Conservation (phyloP, 805 yeast genomes). For the Diddensiella santjacobensis region DNA sequence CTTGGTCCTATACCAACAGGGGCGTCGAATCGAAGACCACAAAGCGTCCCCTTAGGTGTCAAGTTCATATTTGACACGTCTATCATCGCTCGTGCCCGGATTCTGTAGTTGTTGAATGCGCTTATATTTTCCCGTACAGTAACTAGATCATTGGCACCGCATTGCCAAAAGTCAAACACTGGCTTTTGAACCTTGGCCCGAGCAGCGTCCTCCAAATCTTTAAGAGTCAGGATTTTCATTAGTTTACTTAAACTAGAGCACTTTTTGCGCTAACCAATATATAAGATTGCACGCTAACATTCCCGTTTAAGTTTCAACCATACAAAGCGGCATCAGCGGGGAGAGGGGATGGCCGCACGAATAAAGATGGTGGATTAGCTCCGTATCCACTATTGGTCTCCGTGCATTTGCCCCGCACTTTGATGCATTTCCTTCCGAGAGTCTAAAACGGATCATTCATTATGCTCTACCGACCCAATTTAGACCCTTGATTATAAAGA, state of each 20-base stretch:
- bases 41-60: conserved; percentile 20
- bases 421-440: too few species aligned
- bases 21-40: conserved; percentile 25
- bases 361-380: not conserved
- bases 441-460: too few species aligned
- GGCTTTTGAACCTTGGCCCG: conserved; percentile 17
- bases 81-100: conserved; percentile 30
- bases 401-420: not conserved
- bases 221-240: conserved; percentile 13
- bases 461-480: not conserved
- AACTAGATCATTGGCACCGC: conserved; percentile 29
- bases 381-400: not conserved
- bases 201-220: conserved; percentile 18
- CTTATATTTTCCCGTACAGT: conserved; percentile 29
- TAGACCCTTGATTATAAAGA: not conserved
- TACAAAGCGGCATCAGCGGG: not conserved
- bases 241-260: not conserved
- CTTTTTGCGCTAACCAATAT: not conserved
- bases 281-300: not conserved
- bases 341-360: not conserved
- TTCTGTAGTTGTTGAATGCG: conserved; percentile 26
- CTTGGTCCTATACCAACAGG: conserved; percentile 37
- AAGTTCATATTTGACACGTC: conserved; percentile 29
- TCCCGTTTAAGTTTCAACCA: not conserved
- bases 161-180: conserved; percentile 28